Evolutionary conservation across 1,284 basidiomycete species (phyloP).

Genomic region (Cutaneotrichosporon sp.): DNA sequence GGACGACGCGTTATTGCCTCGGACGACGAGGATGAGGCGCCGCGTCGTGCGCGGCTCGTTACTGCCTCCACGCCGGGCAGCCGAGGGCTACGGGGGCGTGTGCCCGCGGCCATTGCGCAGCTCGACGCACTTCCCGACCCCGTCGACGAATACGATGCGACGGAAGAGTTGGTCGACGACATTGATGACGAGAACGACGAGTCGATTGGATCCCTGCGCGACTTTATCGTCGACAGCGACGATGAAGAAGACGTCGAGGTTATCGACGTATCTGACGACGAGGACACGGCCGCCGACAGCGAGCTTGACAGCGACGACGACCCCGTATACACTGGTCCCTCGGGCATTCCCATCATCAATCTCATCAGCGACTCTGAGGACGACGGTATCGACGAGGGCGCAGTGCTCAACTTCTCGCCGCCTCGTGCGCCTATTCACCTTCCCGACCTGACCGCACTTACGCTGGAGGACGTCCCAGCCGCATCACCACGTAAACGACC

Average conservation of each 20-base stretch:
- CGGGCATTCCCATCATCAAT: slow-evolving; percentile 3
- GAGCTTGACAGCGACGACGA: background rate
- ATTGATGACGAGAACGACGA: slow-evolving; percentile 5
- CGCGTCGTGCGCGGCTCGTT: background rate
- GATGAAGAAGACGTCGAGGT: slow-evolving; percentile 9
- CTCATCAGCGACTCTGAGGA: slow-evolving; percentile 6
- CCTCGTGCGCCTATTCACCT: slow-evolving; percentile 13
- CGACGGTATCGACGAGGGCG: slow-evolving; percentile 6
- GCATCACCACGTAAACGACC: background rate
- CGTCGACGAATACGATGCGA: slow-evolving; percentile 1
- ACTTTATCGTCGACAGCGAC: slow-evolving; percentile 1
- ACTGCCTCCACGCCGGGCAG: background rate
- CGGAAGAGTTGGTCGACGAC: background rate
- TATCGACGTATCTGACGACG: background rate
- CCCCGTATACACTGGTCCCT: background rate
- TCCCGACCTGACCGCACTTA: slow-evolving; percentile 19
- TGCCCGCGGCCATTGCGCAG: slow-evolving; percentile 3
- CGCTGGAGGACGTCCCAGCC: background rate
- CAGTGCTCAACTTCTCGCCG: slow-evolving; percentile 24
- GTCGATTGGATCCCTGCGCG: background rate
- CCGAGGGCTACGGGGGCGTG: background rate
- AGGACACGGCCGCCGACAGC: background rate
- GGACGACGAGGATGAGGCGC: slow-evolving; percentile 8
- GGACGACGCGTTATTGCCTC: slow-evolving; percentile 2
- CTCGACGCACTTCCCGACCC: slow-evolving; percentile 3